phyloP scores from a whole-genome alignment of 2,329 filamentous ascomycete genomes.

The Arthroderma sp. region DNA sequence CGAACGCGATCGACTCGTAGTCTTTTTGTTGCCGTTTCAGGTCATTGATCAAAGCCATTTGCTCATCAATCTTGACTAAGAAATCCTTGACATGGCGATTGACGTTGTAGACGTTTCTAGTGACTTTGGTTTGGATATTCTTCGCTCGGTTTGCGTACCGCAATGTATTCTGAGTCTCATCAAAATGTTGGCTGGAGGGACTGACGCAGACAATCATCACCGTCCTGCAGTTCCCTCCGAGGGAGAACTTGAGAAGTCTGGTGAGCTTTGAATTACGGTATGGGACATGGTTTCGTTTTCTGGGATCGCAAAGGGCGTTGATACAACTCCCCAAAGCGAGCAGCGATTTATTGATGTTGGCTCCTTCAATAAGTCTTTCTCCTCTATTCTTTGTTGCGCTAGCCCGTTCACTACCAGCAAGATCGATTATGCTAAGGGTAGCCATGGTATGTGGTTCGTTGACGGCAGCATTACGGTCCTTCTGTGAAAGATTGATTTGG shows the following conservation, averaged over 20 bases:
- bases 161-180: slow-evolving; percentile 95
- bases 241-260: slow-evolving; percentile 84
- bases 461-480: slow-evolving; percentile 81
- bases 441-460: slow-evolving; percentile 97
- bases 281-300: slow-evolving; percentile 84
- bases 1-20: slow-evolving; percentile 64
- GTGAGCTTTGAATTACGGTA: slow-evolving; percentile 98
- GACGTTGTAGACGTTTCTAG: slow-evolving; percentile 97
- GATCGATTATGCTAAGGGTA: slow-evolving; percentile 92
- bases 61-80: slow-evolving; percentile 97
- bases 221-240: slow-evolving; percentile 95
- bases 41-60: slow-evolving; percentile 93
- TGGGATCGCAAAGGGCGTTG: slow-evolving; percentile 88
- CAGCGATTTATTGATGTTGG: slow-evolving; percentile 98
- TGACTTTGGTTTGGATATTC: slow-evolving; percentile 99
- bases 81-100: slow-evolving; percentile 99
- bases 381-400: slow-evolving; percentile 95
- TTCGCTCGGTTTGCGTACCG: slow-evolving; percentile 96
- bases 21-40: slow-evolving; percentile 88
- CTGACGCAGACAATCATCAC: slow-evolving; percentile 99
- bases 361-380: slow-evolving; percentile 79
- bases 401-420: slow-evolving; percentile 89
- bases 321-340: slow-evolving; percentile 93
- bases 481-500: slow-evolving; percentile 90
- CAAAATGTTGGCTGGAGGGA: slow-evolving; percentile 89